Evolutionary conservation across 495 filamentous ascomycete genomes (phyloP).

Genomic region (Penicillium tannophilum): DNA sequence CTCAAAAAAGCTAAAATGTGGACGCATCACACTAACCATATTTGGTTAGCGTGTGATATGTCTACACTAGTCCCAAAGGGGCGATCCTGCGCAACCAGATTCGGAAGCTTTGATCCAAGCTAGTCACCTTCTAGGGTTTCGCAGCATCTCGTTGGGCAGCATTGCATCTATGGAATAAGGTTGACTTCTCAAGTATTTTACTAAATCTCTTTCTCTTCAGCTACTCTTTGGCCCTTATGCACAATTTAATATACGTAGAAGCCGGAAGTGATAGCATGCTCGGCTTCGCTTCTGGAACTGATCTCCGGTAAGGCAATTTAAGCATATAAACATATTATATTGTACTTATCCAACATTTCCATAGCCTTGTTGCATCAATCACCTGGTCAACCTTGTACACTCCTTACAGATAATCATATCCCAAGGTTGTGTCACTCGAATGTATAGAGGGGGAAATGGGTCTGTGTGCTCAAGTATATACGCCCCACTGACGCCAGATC

Average conservation of each 20-base stretch:
- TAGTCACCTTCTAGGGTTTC: not conserved
- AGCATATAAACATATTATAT: not conserved
- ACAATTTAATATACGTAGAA: not conserved
- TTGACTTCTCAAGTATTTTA: not conserved
- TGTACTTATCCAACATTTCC: not conserved
- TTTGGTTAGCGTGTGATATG: conserved; percentile 14
- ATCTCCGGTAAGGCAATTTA: conserved; percentile 9
- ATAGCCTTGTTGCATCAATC: not conserved
- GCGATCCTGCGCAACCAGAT: conserved; percentile 23
- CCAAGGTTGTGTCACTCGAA: not conserved
- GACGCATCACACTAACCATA: conserved; percentile 21
- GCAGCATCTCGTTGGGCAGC: not conserved
- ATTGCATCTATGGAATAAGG: not conserved
- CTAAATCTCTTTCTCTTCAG: not conserved
- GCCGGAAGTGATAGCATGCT: not conserved
- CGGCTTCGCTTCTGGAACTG: conserved; percentile 1
- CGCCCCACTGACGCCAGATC: conserved; percentile 28
- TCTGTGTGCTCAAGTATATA: not conserved
- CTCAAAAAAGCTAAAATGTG: conserved; percentile 46
- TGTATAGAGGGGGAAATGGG: not conserved
- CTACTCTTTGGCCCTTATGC: not conserved
- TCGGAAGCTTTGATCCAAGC: conserved; percentile 15
- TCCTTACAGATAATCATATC: not conserved
- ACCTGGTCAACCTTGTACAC: not conserved
- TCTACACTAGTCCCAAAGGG: conserved; percentile 23